These are phyloP conservation scores for Plectosphaerella sp. DNA, from an alignment of 2,329 filamentous ascomycete genomes.

Conservation along the genomic window DNA sequence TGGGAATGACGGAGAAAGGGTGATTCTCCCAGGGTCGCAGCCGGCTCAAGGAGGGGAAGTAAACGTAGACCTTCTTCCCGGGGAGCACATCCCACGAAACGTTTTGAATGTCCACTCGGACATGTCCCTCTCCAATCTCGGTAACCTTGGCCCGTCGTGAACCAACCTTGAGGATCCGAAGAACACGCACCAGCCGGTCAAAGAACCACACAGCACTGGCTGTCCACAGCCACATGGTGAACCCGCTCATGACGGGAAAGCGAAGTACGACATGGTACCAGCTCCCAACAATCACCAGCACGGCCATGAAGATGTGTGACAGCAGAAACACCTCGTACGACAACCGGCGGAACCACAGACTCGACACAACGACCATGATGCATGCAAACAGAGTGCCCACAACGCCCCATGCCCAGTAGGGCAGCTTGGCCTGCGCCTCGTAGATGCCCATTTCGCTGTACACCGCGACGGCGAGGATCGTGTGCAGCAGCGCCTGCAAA, in stretches of 20 bases:
- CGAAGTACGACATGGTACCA: slow-evolving; percentile 30
- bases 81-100: slow-evolving; percentile 25
- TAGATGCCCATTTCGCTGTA: slow-evolving; percentile 24
- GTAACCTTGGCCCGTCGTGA: slow-evolving; percentile 29
- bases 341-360: slow-evolving; percentile 24
- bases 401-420: slow-evolving; percentile 36
- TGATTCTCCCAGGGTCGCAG: slow-evolving; percentile 47
- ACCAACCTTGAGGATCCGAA: slow-evolving; percentile 31
- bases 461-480: slow-evolving; percentile 23
- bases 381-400: slow-evolving; percentile 26
- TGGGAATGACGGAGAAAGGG: slow-evolving; percentile 41
- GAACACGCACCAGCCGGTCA: slow-evolving; percentile 36
- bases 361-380: slow-evolving; percentile 22
- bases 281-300: slow-evolving; percentile 32
- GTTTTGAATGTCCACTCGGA: slow-evolving; percentile 36
- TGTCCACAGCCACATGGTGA: slow-evolving; percentile 37
- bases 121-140: slow-evolving; percentile 22
- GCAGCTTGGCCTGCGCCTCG: slow-evolving; percentile 14
- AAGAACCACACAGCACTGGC: slow-evolving; percentile 25
- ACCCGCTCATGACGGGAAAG: slow-evolving; percentile 30
- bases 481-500: slow-evolving; percentile 35
- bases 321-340: slow-evolving; percentile 37
- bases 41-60: slow-evolving; percentile 41
- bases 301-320: slow-evolving; percentile 30
- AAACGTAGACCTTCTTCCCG: slow-evolving; percentile 37